A percentile compares a stretch with the other conserved stretches of the same genome.
These are phyloP conservation scores for Coniochaeta hoffmannii DNA, from an alignment of 2,329 filamentous ascomycete genomes.

Conservation along the genomic window DNA sequence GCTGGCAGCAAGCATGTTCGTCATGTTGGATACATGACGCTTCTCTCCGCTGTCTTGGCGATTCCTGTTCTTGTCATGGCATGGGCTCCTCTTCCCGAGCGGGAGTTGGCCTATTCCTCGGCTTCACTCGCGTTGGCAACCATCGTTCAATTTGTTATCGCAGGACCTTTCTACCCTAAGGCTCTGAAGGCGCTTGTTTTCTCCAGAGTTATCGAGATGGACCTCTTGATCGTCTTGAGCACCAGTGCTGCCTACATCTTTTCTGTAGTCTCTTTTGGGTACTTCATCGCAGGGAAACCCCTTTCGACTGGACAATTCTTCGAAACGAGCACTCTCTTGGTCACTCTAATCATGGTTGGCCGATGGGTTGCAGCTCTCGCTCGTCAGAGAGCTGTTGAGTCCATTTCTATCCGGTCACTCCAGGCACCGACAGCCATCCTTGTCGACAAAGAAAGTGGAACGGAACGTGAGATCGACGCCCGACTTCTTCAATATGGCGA, in stretches of 20 bases:
- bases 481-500: conserved; percentile 66
- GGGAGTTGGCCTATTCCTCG: no score
- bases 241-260: conserved; percentile 61
- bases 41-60: conserved; percentile 13
- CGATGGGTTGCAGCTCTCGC: conserved; percentile 43
- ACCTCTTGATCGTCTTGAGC: conserved; percentile 58
- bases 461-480: conserved; percentile 57
- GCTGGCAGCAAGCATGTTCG: conserved; percentile 46
- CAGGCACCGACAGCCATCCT: conserved; percentile 47
- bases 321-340: conserved; percentile 52
- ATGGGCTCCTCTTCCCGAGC: neutral
- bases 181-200: conserved; percentile 55
- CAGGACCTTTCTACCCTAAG: conserved; percentile 57
- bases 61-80: neutral
- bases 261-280: conserved; percentile 48
- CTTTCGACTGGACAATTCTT: conserved; percentile 49
- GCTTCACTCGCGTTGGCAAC: conserved; percentile 54
- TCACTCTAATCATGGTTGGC: conserved; percentile 53
- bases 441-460: conserved; percentile 32
- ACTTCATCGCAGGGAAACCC: conserved; percentile 29
- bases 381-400: conserved; percentile 41
- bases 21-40: conserved; percentile 39
- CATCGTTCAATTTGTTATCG: conserved; percentile 55
- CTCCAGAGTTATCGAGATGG: conserved; percentile 57
- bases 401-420: conserved; percentile 48